Evolutionary conservation across 2,329 filamentous ascomycete species (phyloP).

Genomic region (Scopulariopsis brevicaulis): DNA sequence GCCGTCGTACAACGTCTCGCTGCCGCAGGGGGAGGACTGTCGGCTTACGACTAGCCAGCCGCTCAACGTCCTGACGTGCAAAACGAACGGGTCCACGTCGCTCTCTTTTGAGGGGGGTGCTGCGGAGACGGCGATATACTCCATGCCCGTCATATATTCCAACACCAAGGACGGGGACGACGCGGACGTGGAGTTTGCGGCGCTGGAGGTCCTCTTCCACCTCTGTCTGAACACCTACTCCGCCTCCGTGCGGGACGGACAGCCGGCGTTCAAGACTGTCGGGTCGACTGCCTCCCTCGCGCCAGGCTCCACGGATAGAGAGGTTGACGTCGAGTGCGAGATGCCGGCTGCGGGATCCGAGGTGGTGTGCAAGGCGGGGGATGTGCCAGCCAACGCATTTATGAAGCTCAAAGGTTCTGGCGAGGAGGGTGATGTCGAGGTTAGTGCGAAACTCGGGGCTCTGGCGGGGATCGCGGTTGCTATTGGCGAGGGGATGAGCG

Average conservation of each 20-base stretch:
- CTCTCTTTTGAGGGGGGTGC: slow-evolving; percentile 11
- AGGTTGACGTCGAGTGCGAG: slow-evolving; percentile 1
- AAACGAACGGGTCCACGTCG: slow-evolving; percentile 8
- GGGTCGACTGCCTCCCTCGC: neutral
- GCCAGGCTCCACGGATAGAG: neutral
- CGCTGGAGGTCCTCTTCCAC: slow-evolving; percentile 16
- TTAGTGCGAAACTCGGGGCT: slow-evolving; percentile 2
- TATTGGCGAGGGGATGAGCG: slow-evolving; percentile 5
- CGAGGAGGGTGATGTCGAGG: neutral
- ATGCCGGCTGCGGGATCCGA: neutral
- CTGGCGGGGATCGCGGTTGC: slow-evolving; percentile 7
- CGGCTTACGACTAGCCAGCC: neutral
- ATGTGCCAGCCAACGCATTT: slow-evolving; percentile 2
- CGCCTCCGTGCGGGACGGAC: neutral
- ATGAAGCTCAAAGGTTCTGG: neutral
- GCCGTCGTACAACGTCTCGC: slow-evolving; percentile 4
- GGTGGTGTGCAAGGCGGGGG: slow-evolving; percentile 1
- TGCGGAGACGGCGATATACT: slow-evolving; percentile 12
- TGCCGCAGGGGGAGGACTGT: slow-evolving; percentile 8
- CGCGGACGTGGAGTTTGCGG: slow-evolving; percentile 9
- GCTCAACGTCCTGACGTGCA: slow-evolving; percentile 6
- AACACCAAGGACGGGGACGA: slow-evolving; percentile 7
- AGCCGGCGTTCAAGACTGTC: neutral
- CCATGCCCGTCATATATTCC: slow-evolving; percentile 16
- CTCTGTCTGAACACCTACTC: slow-evolving; percentile 16